Base-by-base conservation (phyloP, 2,329 filamentous ascomycete species). In the Colletotrichum sp. region DNA sequence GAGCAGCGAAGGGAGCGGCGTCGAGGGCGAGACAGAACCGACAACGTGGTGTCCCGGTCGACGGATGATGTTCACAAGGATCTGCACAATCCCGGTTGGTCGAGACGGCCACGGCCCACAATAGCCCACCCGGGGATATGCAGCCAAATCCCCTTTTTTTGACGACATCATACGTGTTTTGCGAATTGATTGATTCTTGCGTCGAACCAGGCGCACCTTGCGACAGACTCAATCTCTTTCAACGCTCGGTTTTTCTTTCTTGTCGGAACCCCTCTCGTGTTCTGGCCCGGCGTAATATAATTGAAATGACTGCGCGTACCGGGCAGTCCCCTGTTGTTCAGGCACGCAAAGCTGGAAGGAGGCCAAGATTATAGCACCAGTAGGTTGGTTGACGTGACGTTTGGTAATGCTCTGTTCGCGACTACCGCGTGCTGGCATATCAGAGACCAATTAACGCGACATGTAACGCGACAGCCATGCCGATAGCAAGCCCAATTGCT, bases 31-130 rank as follows among this genome's bases (percentile, higher is more conserved):
- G 67, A 71, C 70, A 63, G 69, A 71, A 72, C 63, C 57, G 64
- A 75, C 39, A 75, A 72, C 72, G 69, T 75, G 72, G 63, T 75
- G 73, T 63, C 63, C 64, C 28, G 32, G 64, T 73, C 63, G 70
- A 39, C 69, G 66, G 73, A 73, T 73, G 69, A 75, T 75, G 64
- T 75, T 75, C 73, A 73, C 73, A 72, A 64, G 73, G 73, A 75
- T 75, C 73, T 67, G 39, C 34, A 34, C 39, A 21, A 48, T 34
- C 73, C 63, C 63, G 69, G 73, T 64, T 67, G 69, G 63, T 66
- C 24, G 36, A 65, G 24, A 39, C 24, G 21, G 32, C 30, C 24
- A 21, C 61, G 67, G 57, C 36, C 57, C 67, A 63, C 57, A 63
- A 26, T 52, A 48, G 39, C 36, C 55, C 39, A 28, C 55, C 60